These are phyloP conservation scores for Ziziphus jujuba DNA, from an alignment of 306 rosid species.

Conservation along the genomic window DNA sequence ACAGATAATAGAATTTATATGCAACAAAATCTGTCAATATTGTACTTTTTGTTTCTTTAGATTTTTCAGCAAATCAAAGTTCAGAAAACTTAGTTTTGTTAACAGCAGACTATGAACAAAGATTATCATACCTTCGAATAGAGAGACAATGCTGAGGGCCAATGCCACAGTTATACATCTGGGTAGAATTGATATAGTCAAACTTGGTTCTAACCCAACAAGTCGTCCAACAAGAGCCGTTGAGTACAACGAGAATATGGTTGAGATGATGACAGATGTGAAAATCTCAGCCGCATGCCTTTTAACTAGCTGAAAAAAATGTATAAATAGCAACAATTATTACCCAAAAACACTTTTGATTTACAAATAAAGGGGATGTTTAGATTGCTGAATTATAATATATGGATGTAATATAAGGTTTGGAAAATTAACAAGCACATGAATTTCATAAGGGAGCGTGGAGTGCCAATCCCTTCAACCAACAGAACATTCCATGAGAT, in stretches of 20 bases:
- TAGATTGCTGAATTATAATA: not conserved
- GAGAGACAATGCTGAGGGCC: constrained; percentile 89
- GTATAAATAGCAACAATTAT: not conserved
- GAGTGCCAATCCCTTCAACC: not conserved
- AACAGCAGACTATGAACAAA: not conserved
- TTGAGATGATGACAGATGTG: constrained; percentile 78
- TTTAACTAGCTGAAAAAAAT: constrained; percentile 89
- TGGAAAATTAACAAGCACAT: too few relatives aligned
- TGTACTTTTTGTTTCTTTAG: too few relatives aligned
- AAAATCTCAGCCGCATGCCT: constrained; percentile 98
- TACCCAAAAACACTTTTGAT: not conserved
- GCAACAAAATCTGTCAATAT: too few relatives aligned
- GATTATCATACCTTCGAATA: constrained; percentile 74
- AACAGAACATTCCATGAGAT: not conserved
- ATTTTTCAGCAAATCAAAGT: too few relatives aligned
- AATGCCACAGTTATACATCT: constrained; percentile 93
- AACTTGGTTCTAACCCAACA: constrained; percentile 73
- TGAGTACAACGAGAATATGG: constrained; percentile 88
- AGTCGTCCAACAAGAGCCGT: constrained; percentile 92
- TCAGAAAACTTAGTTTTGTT: too few relatives aligned
- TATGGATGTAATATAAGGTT: not conserved
- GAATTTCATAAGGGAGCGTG: too few relatives aligned
- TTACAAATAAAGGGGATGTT: not conserved
- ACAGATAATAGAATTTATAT: too few relatives aligned
- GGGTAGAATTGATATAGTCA: constrained; percentile 87